Evolutionary conservation across 2,329 filamentous ascomycete species (phyloP).

Genomic region (Blastomyces emzantsi): DNA sequence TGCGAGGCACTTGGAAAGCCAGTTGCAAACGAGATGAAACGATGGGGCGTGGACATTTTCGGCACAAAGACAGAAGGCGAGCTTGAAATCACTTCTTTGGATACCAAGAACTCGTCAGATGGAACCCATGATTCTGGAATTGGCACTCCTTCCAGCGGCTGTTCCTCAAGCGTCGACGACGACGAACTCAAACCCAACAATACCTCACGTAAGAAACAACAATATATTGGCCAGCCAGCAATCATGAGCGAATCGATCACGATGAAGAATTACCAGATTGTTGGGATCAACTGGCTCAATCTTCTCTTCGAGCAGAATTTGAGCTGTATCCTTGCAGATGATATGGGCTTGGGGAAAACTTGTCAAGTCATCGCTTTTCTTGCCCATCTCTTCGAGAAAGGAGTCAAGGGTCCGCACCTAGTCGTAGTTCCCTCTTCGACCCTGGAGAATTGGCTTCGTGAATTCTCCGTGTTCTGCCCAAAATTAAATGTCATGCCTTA

Average conservation of each 20-base stretch:
- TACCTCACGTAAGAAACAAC: constrained; percentile 30
- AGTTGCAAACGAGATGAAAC: constrained; percentile 54
- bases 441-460: constrained; percentile 88
- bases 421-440: constrained; percentile 90
- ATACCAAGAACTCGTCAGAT: constrained; percentile 34
- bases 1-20: constrained; percentile 66
- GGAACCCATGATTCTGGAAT: constrained; percentile 55
- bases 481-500: constrained; percentile 62
- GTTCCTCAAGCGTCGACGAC: constrained; percentile 39
- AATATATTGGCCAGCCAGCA: constrained; percentile 57
- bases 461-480: constrained; percentile 82
- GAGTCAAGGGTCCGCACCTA: constrained; percentile 62
- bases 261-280: constrained; percentile 89
- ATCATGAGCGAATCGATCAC: constrained; percentile 66
- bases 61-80: constrained; percentile 52
- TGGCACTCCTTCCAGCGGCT: constrained; percentile 49
- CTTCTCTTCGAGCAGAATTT: constrained; percentile 70
- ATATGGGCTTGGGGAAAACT: constrained; percentile 94
- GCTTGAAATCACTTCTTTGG: constrained; percentile 50
- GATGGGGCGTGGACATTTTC: constrained; percentile 59
- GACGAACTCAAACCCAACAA: constrained; percentile 29
- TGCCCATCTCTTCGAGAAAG: constrained; percentile 66
- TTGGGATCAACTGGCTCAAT: constrained; percentile 90
- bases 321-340: constrained; percentile 88
- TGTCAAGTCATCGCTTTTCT: constrained; percentile 93